Base-by-base conservation (phyloP, 1,284 basidiomycete genomes). In the Cystobasidium sp. region DNA sequence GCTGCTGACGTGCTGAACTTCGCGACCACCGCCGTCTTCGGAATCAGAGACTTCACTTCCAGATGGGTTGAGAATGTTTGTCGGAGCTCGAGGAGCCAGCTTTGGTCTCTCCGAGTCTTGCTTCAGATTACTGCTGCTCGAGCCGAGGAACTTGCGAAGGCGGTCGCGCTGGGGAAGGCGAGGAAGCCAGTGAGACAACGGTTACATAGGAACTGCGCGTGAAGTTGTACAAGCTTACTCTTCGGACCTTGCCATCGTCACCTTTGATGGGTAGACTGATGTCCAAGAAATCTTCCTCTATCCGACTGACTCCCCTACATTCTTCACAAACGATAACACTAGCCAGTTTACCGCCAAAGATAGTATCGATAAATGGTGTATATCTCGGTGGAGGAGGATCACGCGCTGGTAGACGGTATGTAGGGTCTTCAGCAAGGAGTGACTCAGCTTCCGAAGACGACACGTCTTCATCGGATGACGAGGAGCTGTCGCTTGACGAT, bases 251-350 rank as follows among this genome's bases (percentile, higher is more conserved):
- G 76, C 90, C 90, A 78, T 91, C 89, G 76, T 93, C 91, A 1
- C 90, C 88, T 81, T 91, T 90, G 80, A 95, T 89, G 79, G 90
- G 89, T 56, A 97, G 85, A 63, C 91, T 93, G 78, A 97, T 88
- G 82, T 97, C 94, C 81, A 91, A 90, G 82, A 97, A 97, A 80
- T 94, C 93, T 82, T 95, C 93, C 80, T 92, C 91, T 12, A 92
- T 95, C 78, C 93, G 90, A 4, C 93, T 95, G 55, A 86, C 86
- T 68, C 85, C 84, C 82, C 94, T 94, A 87, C 94, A 97, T 71
- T 89, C 89, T 80, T 94, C 93, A 82, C 94, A 97, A 4, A 97
- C 91, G 62, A 97, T 90, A 79, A 96, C 90, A 83, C 90, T 91
- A 3, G 92, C 90, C 53, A 97, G 86, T 77, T 88, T 88, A 6